Base-by-base conservation (phyloP, 2,329 filamentous ascomycete genomes). In the Fusarium compactum region DNA sequence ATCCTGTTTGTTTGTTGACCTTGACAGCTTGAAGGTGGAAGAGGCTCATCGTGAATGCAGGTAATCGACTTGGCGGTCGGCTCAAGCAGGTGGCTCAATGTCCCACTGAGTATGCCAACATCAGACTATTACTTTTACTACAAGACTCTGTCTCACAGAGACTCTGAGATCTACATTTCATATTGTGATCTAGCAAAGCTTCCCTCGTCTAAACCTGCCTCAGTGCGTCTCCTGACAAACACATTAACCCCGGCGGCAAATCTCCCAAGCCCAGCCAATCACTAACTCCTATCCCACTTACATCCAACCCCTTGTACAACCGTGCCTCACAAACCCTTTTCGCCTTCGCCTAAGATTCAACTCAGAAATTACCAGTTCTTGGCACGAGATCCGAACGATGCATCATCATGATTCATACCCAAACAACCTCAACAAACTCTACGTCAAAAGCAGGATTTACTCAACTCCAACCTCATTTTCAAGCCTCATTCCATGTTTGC, bases 171-270 rank as follows among this genome's bases (percentile, higher is more conserved):
- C 8, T 34, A 1, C 3, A 10, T 6, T 18, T 15, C 2, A 1
- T 34, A 10, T 9, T 0, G 1, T 38, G 9, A 11, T n/a, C 34
- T n/a, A 9, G 1, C 6, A 2, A 6, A 14, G 1, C 1, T 14
- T 14, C 0, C 12, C 5, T 38, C 18, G 34, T 38, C 34, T 38
- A 38, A 38, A 38, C 34, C 18, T 38, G 34, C 34, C 11, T 38
- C 34, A 7, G 1, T 38, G 2, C 1, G 3, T n/a, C 34, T 38
- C 34, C 18, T 38, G 34, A n/a, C 34, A n/a, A 7, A 4, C 9
- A 2, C 3, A 1, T 24, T 18, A 15, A 16, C 16, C 22, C 22
- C 8, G 41, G 41, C 9, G 41, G 14, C 15, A 24, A 44, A 18
- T 11, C 9, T 0, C 20, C 5, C 8, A 5, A 11, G 1, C 14